A percentile compares a stretch with the other conserved stretches of the same genome.
These are phyloP conservation scores for Podaxis pistillaris DNA, from an alignment of 768 basidiomycete species.

Conservation along the genomic window DNA sequence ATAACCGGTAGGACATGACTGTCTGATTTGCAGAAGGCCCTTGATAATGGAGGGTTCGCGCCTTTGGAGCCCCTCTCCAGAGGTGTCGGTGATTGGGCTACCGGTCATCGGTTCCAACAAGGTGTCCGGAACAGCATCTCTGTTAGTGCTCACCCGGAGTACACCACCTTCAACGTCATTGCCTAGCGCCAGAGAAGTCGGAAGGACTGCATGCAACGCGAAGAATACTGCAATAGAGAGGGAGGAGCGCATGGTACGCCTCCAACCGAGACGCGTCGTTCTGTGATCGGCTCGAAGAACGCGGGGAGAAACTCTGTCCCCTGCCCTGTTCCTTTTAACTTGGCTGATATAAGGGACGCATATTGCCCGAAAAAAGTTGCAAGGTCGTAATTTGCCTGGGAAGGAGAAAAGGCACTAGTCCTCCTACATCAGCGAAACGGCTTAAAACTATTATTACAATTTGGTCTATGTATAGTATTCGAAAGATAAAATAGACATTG, in stretches of 20 bases:
- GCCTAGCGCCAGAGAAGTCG: background rate
- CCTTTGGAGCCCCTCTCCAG: background rate
- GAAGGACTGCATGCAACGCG: background rate
- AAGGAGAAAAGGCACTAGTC: too few relatives aligned
- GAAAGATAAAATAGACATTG: too few relatives aligned
- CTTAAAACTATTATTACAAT: too few relatives aligned
- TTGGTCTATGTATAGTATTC: too few relatives aligned
- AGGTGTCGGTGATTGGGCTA: background rate
- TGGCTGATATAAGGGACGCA: too few relatives aligned
- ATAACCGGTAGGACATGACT: slow-evolving; percentile 3
- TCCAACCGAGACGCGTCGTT: background rate
- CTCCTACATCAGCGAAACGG: too few relatives aligned
- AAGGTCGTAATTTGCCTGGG: too few relatives aligned
- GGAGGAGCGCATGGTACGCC: background rate
- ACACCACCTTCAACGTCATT: background rate
- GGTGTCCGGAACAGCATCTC: background rate
- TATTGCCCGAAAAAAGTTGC: too few relatives aligned
- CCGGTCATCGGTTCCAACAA: background rate
- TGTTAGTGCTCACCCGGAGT: background rate
- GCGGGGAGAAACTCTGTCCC: background rate
- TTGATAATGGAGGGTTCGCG: slow-evolving; percentile 6
- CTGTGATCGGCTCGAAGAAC: background rate
- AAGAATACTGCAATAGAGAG: background rate
- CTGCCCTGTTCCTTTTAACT: background rate
- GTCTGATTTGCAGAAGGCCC: slow-evolving; percentile 6